Evolutionary conservation across 2,329 filamentous ascomycete genomes (phyloP).

Genomic region (Orbilia oligospora): DNA sequence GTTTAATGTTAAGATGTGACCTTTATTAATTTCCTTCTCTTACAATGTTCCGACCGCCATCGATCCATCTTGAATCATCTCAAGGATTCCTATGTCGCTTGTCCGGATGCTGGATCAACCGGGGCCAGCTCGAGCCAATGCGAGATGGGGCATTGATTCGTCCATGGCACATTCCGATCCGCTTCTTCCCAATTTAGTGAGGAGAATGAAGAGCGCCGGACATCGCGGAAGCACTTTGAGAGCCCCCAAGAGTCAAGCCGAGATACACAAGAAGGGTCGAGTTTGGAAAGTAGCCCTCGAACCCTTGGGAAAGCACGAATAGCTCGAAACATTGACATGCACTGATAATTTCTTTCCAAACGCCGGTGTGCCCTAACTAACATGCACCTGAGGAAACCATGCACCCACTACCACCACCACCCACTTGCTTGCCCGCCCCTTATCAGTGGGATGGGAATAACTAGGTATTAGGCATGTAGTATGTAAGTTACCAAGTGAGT

Average conservation of each 20-base stretch:
- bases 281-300: neutral
- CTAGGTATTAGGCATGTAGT: neutral
- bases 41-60: constrained; percentile 24
- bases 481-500: no score
- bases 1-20: neutral
- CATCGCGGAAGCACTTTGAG: constrained; percentile 18
- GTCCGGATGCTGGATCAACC: constrained; percentile 32
- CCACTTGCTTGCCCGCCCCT: constrained; percentile 22
- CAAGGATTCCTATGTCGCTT: constrained; percentile 39
- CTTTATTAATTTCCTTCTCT: constrained; percentile 16
- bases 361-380: constrained; percentile 33
- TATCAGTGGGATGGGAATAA: constrained; percentile 36
- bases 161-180: constrained; percentile 40
- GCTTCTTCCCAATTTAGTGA: constrained; percentile 48
- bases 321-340: constrained; percentile 38
- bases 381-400: constrained; percentile 16
- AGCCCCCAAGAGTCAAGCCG: constrained; percentile 15
- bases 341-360: constrained; percentile 49
- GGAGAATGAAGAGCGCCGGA: constrained; percentile 49
- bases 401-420: no score
- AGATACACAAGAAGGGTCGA: constrained; percentile 28
- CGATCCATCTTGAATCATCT: constrained; percentile 41
- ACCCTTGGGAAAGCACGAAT: constrained; percentile 10
- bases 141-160: constrained; percentile 45
- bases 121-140: constrained; percentile 29